Evolutionary conservation across 2,329 filamentous ascomycete species (phyloP).

Genomic region (Arthrobotrys musiformis): DNA sequence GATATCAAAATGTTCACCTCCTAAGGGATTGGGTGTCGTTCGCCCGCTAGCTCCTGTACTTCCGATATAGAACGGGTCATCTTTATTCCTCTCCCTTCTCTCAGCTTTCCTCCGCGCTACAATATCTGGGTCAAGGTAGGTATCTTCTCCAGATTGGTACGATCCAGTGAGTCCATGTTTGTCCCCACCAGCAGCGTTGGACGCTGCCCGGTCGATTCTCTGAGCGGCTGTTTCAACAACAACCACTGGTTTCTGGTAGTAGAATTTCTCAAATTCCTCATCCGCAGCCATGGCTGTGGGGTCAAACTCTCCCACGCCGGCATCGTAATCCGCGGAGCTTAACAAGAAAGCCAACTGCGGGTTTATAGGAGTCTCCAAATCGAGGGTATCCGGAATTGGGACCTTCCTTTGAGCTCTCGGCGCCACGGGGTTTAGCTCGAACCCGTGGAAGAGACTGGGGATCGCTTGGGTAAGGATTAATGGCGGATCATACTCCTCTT

Average conservation of each 20-base stretch:
- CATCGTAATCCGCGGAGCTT: conserved; percentile 65
- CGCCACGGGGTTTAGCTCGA: conserved; percentile 92
- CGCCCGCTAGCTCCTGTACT: conserved; percentile 54
- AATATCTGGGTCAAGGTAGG: conserved; percentile 77
- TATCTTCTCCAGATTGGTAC: conserved; percentile 73
- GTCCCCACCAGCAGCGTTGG: conserved; percentile 20
- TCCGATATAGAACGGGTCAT: conserved; percentile 94
- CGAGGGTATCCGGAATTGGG: conserved; percentile 77
- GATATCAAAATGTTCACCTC: conserved; percentile 75
- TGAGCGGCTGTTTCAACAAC: conserved; percentile 53
- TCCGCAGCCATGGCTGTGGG: conserved; percentile 64
- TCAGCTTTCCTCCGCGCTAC: conserved; percentile 79
- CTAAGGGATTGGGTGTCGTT: conserved; percentile 64
- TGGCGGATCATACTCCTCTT: conserved; percentile 71
- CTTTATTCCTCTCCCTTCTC: conserved; percentile 81
- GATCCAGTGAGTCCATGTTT: conserved; percentile 63
- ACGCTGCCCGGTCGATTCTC: conserved; percentile 57
- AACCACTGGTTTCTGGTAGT: conserved; percentile 66
- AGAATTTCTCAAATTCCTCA: conserved; percentile 76
- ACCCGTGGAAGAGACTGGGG: conserved; percentile 83
- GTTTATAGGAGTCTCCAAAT: conserved; percentile 85
- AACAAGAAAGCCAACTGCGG: conserved; percentile 76
- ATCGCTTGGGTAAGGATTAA: conserved; percentile 89
- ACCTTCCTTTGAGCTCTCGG: conserved; percentile 84
- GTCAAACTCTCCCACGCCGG: conserved; percentile 65